Conservation (phyloP, 1,284 basidiomycete genomes). For the Sutorius eximius region DNA sequence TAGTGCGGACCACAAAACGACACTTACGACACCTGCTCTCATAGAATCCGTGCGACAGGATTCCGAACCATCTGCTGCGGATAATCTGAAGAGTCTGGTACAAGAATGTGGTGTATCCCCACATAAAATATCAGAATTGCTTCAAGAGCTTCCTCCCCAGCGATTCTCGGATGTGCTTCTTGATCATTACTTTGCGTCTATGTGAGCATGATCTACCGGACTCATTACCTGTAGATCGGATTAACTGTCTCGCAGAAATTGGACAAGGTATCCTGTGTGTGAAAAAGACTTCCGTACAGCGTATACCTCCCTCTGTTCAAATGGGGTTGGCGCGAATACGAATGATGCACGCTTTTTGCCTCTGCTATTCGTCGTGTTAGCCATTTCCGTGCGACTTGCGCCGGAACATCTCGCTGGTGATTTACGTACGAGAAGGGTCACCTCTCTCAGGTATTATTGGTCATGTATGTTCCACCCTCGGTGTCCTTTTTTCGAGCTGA, state of each 20-base stretch:
- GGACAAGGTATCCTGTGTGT: constrained; percentile 91
- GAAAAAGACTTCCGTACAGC: constrained; percentile 82
- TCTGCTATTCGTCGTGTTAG: constrained; percentile 90
- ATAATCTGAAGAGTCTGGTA: constrained; percentile 78
- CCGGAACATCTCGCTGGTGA: constrained; percentile 85
- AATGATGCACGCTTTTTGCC: constrained; percentile 87
- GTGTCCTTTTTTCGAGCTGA: constrained; percentile 11
- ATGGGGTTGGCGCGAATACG: constrained; percentile 71
- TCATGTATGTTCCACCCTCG: constrained; percentile 65
- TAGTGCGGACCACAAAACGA: constrained; percentile 26
- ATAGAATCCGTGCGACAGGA: constrained; percentile 52
- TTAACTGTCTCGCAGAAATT: constrained; percentile 61
- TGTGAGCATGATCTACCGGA: constrained; percentile 47
- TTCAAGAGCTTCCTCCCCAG: constrained; percentile 82
- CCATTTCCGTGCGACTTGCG: constrained; percentile 82
- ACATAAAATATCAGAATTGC: constrained; percentile 85
- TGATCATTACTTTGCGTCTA: constrained; percentile 73
- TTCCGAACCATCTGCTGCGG: constrained; percentile 68
- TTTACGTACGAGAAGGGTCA: constrained; percentile 69
- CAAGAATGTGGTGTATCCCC: constrained; percentile 89
- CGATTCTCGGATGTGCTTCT: constrained; percentile 72
- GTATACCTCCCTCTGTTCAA: constrained; percentile 78
- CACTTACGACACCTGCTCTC: constrained; percentile 32
- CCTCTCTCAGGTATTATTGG: constrained; percentile 90
- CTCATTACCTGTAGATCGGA: constrained; percentile 1